These are phyloP conservation scores for Begonia peltatifolia DNA, from an alignment of 306 rosid genomes.

Conservation along the genomic window DNA sequence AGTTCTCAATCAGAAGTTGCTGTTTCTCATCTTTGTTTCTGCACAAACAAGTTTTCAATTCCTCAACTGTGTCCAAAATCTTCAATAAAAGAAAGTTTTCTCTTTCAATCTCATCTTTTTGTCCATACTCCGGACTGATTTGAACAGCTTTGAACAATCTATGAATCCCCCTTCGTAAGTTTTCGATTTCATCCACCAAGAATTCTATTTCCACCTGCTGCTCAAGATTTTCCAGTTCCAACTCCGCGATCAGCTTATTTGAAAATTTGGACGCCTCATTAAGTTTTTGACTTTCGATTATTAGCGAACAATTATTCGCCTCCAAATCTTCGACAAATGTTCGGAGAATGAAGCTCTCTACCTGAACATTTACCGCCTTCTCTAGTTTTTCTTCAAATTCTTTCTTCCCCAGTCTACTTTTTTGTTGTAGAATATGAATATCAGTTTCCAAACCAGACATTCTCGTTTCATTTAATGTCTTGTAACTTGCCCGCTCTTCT, in stretches of 20 bases:
- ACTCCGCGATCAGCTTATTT: slow-evolving; percentile 60
- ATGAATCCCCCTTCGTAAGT: slow-evolving; percentile 43
- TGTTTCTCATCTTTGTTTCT: slow-evolving; percentile 61
- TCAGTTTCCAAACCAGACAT: slow-evolving; percentile 48
- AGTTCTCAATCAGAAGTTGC: slow-evolving; percentile 57
- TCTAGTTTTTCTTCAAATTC: slow-evolving; percentile 85
- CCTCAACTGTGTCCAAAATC: slow-evolving; percentile 48
- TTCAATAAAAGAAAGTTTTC: slow-evolving; percentile 35
- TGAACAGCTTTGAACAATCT: slow-evolving; percentile 60
- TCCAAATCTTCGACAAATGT: slow-evolving; percentile 86
- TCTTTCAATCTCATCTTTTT: slow-evolving; percentile 25
- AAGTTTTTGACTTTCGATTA: slow-evolving; percentile 60
- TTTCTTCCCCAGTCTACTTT: slow-evolving; percentile 45
- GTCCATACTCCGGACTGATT: slow-evolving; percentile 23
- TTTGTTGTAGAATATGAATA: slow-evolving; percentile 45
- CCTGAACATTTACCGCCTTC: slow-evolving; percentile 77
- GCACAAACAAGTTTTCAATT: slow-evolving; percentile 42
- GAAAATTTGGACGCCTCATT: slow-evolving; percentile 63
- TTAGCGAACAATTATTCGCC: slow-evolving; percentile 47
- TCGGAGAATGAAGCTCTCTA: slow-evolving; percentile 90
- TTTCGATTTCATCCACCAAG: slow-evolving; percentile 69
- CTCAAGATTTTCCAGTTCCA: slow-evolving; percentile 90
- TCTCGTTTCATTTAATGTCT: slow-evolving; percentile 47
- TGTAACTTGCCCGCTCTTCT: slow-evolving; percentile 43
- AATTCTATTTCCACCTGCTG: slow-evolving; percentile 79